phyloP scores from a whole-genome alignment of 495 filamentous ascomycete genomes.

The Glarea lozoyensis region DNA sequence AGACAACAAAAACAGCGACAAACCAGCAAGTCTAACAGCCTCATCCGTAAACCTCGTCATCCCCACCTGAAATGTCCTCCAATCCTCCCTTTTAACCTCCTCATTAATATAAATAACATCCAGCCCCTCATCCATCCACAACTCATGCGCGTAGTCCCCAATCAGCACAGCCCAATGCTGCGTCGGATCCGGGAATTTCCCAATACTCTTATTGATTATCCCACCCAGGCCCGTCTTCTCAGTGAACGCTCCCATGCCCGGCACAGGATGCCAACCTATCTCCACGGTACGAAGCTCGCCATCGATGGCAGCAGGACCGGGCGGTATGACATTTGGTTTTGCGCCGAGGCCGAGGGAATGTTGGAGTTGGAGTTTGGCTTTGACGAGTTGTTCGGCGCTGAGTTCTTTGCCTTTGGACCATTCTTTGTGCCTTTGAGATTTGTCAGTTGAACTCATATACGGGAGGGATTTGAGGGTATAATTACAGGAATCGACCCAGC shows the following conservation, averaged over 20 bases:
- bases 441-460: background rate
- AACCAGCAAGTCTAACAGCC: constrained; percentile 31
- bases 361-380: constrained; percentile 28
- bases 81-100: constrained; percentile 22
- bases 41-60: constrained; percentile 37
- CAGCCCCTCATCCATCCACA: constrained; percentile 34
- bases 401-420: constrained; percentile 8
- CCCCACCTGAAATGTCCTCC: constrained; percentile 33
- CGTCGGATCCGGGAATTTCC: constrained; percentile 37
- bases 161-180: constrained; percentile 42
- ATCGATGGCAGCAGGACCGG: constrained; percentile 22
- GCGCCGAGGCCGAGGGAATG: constrained; percentile 32
- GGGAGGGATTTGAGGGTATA: background rate
- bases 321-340: constrained; percentile 32
- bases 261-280: constrained; percentile 40
- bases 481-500: constrained; percentile 5
- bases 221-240: constrained; percentile 32
- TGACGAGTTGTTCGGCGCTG: constrained; percentile 22
- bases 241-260: constrained; percentile 32
- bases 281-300: constrained; percentile 25
- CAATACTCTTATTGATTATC: constrained; percentile 31
- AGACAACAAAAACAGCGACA: constrained; percentile 9
- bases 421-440: constrained; percentile 5
- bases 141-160: constrained; percentile 34
- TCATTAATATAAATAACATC: constrained; percentile 38